phyloP scores from a whole-genome alignment of 306 rosid species.

The Prunus persica region DNA sequence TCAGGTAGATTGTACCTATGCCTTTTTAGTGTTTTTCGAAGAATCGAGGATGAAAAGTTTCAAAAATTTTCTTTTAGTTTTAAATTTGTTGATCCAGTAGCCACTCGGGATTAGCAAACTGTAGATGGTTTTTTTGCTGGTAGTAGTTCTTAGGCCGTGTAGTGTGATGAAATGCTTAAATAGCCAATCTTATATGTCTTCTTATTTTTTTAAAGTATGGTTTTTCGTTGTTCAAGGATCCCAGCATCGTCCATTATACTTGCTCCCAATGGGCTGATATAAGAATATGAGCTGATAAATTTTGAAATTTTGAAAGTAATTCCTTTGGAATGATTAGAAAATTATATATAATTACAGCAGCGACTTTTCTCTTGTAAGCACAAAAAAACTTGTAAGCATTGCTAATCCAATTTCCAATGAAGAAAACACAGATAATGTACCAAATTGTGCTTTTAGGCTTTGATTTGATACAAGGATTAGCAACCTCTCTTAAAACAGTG shows the following conservation, averaged over 20 bases:
- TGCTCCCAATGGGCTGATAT: not conserved
- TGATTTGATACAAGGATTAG: not conserved
- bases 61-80: not conserved
- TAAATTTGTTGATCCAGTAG: not conserved
- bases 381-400: too few species aligned
- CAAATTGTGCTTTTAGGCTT: not conserved
- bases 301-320: too few species aligned
- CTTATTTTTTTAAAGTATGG: not conserved
- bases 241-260: not conserved
- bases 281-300: too few species aligned
- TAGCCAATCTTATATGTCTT: not conserved
- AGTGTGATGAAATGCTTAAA: slow-evolving; percentile 12
- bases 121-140: slow-evolving; percentile 7
- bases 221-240: not conserved
- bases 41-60: slow-evolving; percentile 10
- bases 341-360: too few species aligned
- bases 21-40: slow-evolving; percentile 18
- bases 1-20: slow-evolving; percentile 19
- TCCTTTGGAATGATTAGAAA: too few species aligned
- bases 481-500: not conserved
- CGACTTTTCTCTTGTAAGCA: too few species aligned
- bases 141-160: not conserved
- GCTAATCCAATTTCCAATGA: too few species aligned
- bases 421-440: too few species aligned
- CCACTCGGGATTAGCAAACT: slow-evolving; percentile 1